These are phyloP conservation scores for Sporobolomyces roseus DNA, from an alignment of 768 basidiomycete genomes.

Conservation along the genomic window DNA sequence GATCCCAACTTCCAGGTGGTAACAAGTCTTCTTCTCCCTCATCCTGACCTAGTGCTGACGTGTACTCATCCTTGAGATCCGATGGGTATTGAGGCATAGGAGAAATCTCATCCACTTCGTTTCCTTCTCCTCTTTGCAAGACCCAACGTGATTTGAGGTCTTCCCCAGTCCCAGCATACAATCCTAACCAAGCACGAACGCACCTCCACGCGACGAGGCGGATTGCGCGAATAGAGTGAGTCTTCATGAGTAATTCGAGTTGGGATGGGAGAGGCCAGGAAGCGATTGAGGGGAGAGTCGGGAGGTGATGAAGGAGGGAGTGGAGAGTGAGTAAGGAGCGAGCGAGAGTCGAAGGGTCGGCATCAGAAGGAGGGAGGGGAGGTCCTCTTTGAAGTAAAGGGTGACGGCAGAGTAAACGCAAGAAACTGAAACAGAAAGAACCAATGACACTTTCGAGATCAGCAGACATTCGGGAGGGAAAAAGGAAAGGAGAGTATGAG, in stretches of 20 bases:
- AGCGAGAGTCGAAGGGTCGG: constrained; percentile 21
- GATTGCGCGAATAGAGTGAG: constrained; percentile 40
- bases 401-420: constrained; percentile 32
- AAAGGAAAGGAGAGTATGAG: too few species aligned
- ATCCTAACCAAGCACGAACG: constrained; percentile 39
- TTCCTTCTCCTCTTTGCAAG: constrained; percentile 12
- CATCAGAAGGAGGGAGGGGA: constrained; percentile 45
- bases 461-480: too few species aligned
- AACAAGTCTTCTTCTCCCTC: constrained; percentile 64
- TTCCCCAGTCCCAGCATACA: constrained; percentile 34
- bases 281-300: constrained; percentile 33
- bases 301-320: constrained; percentile 27
- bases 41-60: constrained; percentile 69
- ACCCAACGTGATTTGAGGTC: constrained; percentile 49
- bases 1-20: constrained; percentile 54
- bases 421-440: constrained; percentile 2
- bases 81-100: constrained; percentile 63
- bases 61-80: constrained; percentile 75
- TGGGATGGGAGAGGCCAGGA: constrained; percentile 34
- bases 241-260: constrained; percentile 32
- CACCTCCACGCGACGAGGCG: constrained; percentile 44
- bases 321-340: constrained; percentile 33
- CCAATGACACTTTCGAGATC: too few species aligned
- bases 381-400: constrained; percentile 55
- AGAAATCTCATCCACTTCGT: constrained; percentile 27